Base-by-base conservation (phyloP, 2,329 filamentous ascomycete genomes). In the Diaporthe nobilis region DNA sequence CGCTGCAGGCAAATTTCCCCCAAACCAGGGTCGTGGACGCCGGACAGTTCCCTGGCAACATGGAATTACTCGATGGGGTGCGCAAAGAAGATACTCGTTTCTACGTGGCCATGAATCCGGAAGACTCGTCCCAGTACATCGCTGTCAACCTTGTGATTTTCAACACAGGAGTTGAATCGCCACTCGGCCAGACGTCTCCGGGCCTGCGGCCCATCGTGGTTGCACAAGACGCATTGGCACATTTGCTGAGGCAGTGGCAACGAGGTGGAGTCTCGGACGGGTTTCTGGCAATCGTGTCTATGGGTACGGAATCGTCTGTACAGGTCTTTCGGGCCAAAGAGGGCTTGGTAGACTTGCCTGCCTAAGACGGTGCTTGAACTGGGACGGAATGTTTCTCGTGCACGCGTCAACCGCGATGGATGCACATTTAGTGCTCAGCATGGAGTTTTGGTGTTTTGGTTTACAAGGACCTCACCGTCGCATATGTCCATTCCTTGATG, bases 1-100 rank as follows among this genome's bases (percentile, higher is more conserved):
- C 47, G 13, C 65, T 68, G 8, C 47, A 28, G 2, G 47, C 65
- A 12, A 68, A 39, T 4, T 68, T 68, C 3, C 34, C 65, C 4
- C 65, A 68, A 4, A 12, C 44, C 63, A 68, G 65, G n/a, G 47
- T 68, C 5, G 65, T 68, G 10, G 65, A 68, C 47, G 65, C 65
- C 8, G 65, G 65, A 7, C 28, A 39, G 15, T 68, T 68, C 34
- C 65, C 65, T 7, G 65, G 65, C 7, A 53, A 53, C 0, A 68
- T 68, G 47, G 47, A 68, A 17, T 22, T 68, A 6, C 65, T 68
- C 15, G 65, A 68, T 3, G 65, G 65, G 4, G 47, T 68, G n/a
- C 47, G 47, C 31, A 53, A 39, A 7, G 65, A 42, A 22, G 47
- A 68, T 3, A 68, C 65, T 4, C 47, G n/a, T 3, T 39, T 68